Evolutionary conservation across 306 rosid genomes (phyloP), one percentile per base, ranked within the genome.

Genomic region (Astragalus glycyphyllos): DNA sequence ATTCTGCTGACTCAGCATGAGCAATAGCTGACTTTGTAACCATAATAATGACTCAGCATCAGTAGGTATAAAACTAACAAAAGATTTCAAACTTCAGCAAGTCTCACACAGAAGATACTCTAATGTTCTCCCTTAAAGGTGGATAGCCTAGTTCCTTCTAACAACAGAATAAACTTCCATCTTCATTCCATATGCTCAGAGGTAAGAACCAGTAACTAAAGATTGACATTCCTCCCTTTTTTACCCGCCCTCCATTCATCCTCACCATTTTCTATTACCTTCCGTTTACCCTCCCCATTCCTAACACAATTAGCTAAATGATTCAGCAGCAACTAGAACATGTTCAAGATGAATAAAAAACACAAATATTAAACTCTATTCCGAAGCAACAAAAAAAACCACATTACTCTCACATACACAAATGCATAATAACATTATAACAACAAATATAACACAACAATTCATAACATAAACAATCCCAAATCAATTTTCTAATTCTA

Each of bases 401-500:
- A 75, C 75, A 56, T 76, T 72, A 20, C 48, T 34, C 66, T 67
- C 29, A 31, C 4, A 56, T 23, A 50, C 20, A 57, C 66, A 49
- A 55, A 41, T 51, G 57, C 71, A 62, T 20, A 35, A 35, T 55
- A 57, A 56, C 23, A 45, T 54, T 8, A 45, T 20, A 77, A n/a
- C 55, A 35, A 26, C 38, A 26, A 11, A 9, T 5, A 61, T 59
- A 55, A 47, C 56, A 11, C 51, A 58, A 50, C 12, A 41, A 58
- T 58, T 7, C 20, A 29, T 58, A 69, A 44, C 51, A 58, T 11
- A 64, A 11, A 46, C 10, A 48, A 8, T 50, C 7, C 29, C 29
- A n/a, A 55, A 79, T 66, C 58, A 75, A 49, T 5, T 64, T 23
- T 50, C 42, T 48, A 82, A 20, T 62, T 38, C 34, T 11, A 51